phyloP scores from a whole-genome alignment of 2,329 filamentous ascomycete genomes.

The Sporothrix humicola region DNA sequence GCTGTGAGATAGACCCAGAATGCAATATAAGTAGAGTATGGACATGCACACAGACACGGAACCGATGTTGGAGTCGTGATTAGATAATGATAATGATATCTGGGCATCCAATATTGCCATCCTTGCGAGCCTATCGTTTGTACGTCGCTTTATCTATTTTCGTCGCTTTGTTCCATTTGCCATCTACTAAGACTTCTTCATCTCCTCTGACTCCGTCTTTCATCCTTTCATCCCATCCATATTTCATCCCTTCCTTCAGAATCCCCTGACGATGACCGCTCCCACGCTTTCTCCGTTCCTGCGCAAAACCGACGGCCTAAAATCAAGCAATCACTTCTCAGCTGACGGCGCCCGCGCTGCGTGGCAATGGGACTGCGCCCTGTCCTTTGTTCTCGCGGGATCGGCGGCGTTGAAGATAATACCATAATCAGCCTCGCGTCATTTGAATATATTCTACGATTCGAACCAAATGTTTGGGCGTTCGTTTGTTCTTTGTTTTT shows the following conservation, averaged over 20 bases:
- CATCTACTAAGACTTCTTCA: neutral
- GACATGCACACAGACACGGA: neutral
- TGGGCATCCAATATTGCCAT: neutral
- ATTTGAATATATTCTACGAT: too few species aligned
- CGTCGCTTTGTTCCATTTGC: neutral
- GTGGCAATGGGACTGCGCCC: neutral
- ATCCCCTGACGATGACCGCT: neutral
- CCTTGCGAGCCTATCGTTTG: neutral
- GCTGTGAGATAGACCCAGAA: too few species aligned
- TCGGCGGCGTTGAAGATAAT: neutral
- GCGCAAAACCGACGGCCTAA: neutral
- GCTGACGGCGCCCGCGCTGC: too few species aligned
- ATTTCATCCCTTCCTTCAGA: neutral
- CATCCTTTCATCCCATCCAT: neutral
- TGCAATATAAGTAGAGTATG: too few species aligned
- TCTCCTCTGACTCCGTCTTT: neutral
- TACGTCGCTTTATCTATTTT: neutral
- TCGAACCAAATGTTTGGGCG: neutral
- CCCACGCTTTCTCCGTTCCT: neutral
- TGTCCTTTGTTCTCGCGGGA: slow-evolving; percentile 14
- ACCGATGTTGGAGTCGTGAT: neutral
- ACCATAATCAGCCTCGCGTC: neutral
- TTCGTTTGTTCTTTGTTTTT: too few species aligned
- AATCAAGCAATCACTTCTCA: neutral
- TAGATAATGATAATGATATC: neutral